Conservation (phyloP, 352 stramenopile species). For the Phytophthora crassamura region DNA sequence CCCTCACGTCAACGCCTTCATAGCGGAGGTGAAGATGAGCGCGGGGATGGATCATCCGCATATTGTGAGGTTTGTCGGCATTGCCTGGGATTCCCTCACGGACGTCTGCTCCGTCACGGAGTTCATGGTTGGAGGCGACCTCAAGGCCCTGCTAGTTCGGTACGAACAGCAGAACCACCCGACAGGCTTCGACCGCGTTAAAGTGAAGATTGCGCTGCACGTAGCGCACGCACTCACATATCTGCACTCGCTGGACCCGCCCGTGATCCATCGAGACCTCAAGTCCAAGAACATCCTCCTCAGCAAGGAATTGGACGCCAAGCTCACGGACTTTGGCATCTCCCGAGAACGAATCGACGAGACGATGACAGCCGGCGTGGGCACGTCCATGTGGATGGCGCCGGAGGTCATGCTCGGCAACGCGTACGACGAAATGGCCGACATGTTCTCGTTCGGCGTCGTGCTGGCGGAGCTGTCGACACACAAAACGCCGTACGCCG, state of each 20-base stretch:
- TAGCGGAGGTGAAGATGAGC: constrained; percentile 20
- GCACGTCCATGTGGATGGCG: constrained; percentile 22
- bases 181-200: constrained; percentile 11
- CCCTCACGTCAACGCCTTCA: constrained; percentile 19
- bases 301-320: constrained; percentile 47
- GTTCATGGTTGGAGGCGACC: constrained; percentile 25
- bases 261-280: constrained; percentile 75
- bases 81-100: constrained; percentile 22
- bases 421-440: constrained; percentile 18
- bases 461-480: constrained; percentile 24
- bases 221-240: constrained; percentile 27
- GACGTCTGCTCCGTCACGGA: constrained; percentile 21
- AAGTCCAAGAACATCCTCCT: constrained; percentile 80
- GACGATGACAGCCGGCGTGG: constrained; percentile 19
- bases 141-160: constrained; percentile 5
- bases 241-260: constrained; percentile 23
- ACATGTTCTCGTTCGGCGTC: constrained; percentile 28
- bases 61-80: constrained; percentile 15
- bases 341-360: constrained; percentile 28
- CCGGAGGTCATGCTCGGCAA: constrained; percentile 22
- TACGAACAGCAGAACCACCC: constrained; percentile 15
- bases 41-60: constrained; percentile 21
- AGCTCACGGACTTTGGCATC: constrained; percentile 64
- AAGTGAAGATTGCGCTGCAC: constrained; percentile 20
- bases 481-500: constrained; percentile 7